Conservation (phyloP, 129 eudicot genomes). For the Arctium lappa region DNA sequence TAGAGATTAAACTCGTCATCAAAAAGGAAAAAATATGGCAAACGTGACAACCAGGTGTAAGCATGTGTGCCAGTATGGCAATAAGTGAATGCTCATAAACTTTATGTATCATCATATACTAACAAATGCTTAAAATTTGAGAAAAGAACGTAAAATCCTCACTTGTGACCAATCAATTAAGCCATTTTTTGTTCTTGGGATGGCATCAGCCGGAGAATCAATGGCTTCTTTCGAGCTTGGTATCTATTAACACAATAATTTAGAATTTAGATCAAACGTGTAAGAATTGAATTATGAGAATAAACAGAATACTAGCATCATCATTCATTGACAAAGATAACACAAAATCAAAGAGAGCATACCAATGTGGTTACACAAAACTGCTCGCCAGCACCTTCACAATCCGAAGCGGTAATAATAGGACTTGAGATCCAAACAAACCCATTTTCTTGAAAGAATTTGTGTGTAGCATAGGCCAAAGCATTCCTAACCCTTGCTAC, state of each 20-base stretch:
- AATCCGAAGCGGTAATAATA: slow-evolving; percentile 90
- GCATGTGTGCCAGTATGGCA: background rate
- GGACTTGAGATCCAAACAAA: slow-evolving; percentile 99
- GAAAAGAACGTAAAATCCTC: slow-evolving; percentile 17
- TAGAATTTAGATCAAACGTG: background rate
- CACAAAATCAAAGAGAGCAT: slow-evolving; percentile 16
- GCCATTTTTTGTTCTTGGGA: slow-evolving; percentile 75
- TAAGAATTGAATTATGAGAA: background rate
- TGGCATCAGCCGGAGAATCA: slow-evolving; percentile 60
- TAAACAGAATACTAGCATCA: background rate
- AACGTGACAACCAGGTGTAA: background rate
- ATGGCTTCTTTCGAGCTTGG: slow-evolving; percentile 66
- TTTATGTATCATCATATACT: background rate
- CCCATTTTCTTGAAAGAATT: slow-evolving; percentile 95
- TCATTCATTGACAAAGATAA: background rate
- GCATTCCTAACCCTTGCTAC: slow-evolving; percentile 97
- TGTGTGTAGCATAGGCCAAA: slow-evolving; percentile 90
- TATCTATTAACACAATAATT: slow-evolving; percentile 44
- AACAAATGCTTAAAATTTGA: background rate
- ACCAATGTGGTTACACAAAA: slow-evolving; percentile 99
- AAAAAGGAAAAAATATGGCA: background rate
- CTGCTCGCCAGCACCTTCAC: slow-evolving; percentile 99
- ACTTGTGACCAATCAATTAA: slow-evolving; percentile 96
- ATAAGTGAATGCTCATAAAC: background rate
- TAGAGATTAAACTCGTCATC: background rate